Evolutionary conservation across 2,329 filamentous ascomycete species (phyloP).

Genomic region (Alternaria panax): DNA sequence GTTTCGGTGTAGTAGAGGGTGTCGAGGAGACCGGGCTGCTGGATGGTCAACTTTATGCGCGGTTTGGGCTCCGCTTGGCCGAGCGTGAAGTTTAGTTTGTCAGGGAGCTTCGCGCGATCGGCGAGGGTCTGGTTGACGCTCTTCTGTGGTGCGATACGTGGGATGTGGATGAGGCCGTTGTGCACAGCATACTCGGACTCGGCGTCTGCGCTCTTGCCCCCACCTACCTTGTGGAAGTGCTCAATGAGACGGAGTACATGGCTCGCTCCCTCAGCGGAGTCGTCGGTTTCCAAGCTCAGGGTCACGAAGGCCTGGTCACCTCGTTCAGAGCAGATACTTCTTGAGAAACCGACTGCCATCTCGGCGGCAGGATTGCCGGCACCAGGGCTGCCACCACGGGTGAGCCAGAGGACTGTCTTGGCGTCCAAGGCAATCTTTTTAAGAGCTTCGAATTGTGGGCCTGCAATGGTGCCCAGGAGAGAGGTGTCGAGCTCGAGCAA

Average conservation of each 20-base stretch:
- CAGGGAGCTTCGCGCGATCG: conserved; percentile 3
- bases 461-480: conserved; percentile 14
- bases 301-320: conserved; percentile 12
- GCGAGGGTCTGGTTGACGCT: conserved; percentile 14
- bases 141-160: conserved; percentile 14
- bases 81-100: conserved; percentile 5
- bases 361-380: conserved; percentile 11
- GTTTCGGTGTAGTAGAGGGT: conserved; percentile 19
- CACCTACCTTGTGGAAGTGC: conserved; percentile 16
- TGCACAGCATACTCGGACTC: conserved; percentile 17
- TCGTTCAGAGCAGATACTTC: conserved; percentile 19
- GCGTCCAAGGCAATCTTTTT: conserved; percentile 9
- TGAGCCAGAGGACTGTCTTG: conserved; percentile 16
- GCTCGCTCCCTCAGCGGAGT: neutral
- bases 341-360: conserved; percentile 19
- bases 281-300: conserved; percentile 12
- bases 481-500: conserved; percentile 17
- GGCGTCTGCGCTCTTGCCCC: neutral
- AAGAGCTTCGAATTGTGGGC: conserved; percentile 12
- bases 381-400: conserved; percentile 9
- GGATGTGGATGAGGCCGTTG: conserved; percentile 17
- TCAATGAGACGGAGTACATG: conserved; percentile 6
- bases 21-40: conserved; percentile 20
- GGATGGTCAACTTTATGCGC: conserved; percentile 16
- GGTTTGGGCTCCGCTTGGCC: conserved; percentile 10